Evolutionary conservation across 2,329 filamentous ascomycete genomes (phyloP).

Genomic region (Emmonsiellopsis sp.): DNA sequence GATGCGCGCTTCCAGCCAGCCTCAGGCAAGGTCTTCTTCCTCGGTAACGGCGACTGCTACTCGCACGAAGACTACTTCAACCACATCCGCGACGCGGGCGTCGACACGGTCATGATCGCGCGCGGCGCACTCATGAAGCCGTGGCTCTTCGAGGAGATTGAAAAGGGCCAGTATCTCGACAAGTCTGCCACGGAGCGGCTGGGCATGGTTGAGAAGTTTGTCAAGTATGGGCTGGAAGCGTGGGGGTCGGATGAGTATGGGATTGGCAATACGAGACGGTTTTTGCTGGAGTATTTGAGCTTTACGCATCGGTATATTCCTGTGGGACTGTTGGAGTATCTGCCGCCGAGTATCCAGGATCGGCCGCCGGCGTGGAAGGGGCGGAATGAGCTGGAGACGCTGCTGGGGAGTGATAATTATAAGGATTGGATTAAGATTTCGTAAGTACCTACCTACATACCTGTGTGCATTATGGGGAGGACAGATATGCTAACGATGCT

Average conservation of each 20-base stretch:
- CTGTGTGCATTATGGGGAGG: slow-evolving; percentile 3
- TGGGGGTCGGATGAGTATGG: slow-evolving; percentile 97
- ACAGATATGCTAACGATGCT: background rate
- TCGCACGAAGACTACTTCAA: slow-evolving; percentile 81
- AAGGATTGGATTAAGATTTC: slow-evolving; percentile 98
- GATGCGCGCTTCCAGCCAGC: slow-evolving; percentile 67
- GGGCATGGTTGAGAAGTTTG: slow-evolving; percentile 78
- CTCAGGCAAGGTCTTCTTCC: slow-evolving; percentile 70
- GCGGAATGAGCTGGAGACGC: slow-evolving; percentile 84
- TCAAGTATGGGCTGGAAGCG: slow-evolving; percentile 78
- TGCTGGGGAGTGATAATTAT: slow-evolving; percentile 84
- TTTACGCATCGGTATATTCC: slow-evolving; percentile 90
- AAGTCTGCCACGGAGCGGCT: slow-evolving; percentile 86
- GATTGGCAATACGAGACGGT: slow-evolving; percentile 79
- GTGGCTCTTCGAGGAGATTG: slow-evolving; percentile 97
- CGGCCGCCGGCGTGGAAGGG: slow-evolving; percentile 76
- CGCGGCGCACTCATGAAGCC: slow-evolving; percentile 94
- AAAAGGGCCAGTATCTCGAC: slow-evolving; percentile 84
- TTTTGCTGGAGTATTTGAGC: slow-evolving; percentile 91
- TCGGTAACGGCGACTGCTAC: slow-evolving; percentile 95
- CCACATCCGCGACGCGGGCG: slow-evolving; percentile 65
- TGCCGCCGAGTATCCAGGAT: slow-evolving; percentile 84
- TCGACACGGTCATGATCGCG: slow-evolving; percentile 96
- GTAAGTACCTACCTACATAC: slow-evolving; percentile 44
- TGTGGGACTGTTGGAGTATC: slow-evolving; percentile 73